phyloP scores from a whole-genome alignment of 305 asterid genomes.

The Ruellia speciosa region DNA sequence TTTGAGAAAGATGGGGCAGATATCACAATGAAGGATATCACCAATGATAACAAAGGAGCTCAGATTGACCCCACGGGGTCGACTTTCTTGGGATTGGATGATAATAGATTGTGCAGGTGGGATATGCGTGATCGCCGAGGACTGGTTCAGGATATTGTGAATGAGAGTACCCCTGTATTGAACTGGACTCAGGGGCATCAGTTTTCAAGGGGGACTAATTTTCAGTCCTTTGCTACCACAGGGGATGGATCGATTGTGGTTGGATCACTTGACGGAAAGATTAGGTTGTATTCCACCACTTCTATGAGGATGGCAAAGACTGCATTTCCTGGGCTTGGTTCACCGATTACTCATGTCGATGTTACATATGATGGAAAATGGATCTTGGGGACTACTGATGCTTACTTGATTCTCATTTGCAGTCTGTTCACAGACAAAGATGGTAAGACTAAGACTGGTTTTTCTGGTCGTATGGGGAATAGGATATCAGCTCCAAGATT shows the following conservation, averaged over 20 bases:
- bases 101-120: constrained; percentile 89
- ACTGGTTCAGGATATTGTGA: constrained; percentile 64
- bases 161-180: constrained; percentile 78
- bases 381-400: constrained; percentile 93
- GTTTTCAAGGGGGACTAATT: constrained; percentile 90
- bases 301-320: constrained; percentile 98
- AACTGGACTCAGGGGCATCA: constrained; percentile 99
- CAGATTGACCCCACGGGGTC: constrained; percentile 96
- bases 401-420: constrained; percentile 79
- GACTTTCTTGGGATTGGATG: constrained; percentile 89
- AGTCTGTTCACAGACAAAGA: constrained; percentile 75
- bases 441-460: constrained; percentile 79
- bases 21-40: constrained; percentile 82
- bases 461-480: constrained; percentile 91
- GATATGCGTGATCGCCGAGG: constrained; percentile 96
- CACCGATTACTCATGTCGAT: constrained; percentile 92
- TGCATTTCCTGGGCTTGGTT: constrained; percentile 95
- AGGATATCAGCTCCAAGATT: constrained; percentile 84
- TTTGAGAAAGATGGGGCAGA: constrained; percentile 94
- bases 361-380: constrained; percentile 84
- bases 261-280: constrained; percentile 96
- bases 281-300: constrained; percentile 74
- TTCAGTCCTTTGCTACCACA: constrained; percentile 92
- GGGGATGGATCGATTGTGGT: constrained; percentile 99
- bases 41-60: constrained; percentile 84